phyloP scores from a whole-genome alignment of 1,284 basidiomycete species.

The Earliella scabrosa region DNA sequence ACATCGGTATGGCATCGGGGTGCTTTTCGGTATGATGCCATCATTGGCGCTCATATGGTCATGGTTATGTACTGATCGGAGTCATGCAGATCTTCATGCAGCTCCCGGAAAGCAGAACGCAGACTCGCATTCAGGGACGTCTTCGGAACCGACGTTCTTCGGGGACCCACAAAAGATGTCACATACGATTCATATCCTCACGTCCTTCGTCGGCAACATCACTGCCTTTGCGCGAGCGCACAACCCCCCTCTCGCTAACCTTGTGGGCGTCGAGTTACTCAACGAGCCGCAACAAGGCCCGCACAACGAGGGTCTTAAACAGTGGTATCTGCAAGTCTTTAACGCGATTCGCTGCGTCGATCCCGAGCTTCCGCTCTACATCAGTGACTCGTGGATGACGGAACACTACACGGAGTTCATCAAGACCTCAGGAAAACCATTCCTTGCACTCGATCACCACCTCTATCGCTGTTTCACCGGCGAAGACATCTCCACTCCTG shows the following conservation, averaged over 20 bases:
- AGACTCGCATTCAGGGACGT: constrained; percentile 69
- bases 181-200: constrained; percentile 57
- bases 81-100: constrained; percentile 63
- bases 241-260: constrained; percentile 53
- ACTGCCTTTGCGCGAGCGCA: constrained; percentile 40
- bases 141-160: constrained; percentile 56
- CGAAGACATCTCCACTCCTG: constrained; percentile 61
- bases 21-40: constrained; percentile 69
- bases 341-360: constrained; percentile 57
- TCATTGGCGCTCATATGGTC: not conserved
- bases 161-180: constrained; percentile 52
- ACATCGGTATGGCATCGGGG: constrained; percentile 68
- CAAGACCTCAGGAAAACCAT: constrained; percentile 39
- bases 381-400: constrained; percentile 82
- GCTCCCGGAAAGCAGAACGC: constrained; percentile 80
- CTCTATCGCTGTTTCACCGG: constrained; percentile 84
- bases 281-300: constrained; percentile 78
- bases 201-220: constrained; percentile 51
- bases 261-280: constrained; percentile 83
- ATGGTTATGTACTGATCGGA: not conserved
- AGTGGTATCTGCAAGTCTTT: constrained; percentile 72
- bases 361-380: constrained; percentile 66
- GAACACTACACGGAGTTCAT: constrained; percentile 68
- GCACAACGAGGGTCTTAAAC: constrained; percentile 51
- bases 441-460: constrained; percentile 81